phyloP scores from a whole-genome alignment of 495 filamentous ascomycete genomes.

The Aspergillus campestris region DNA sequence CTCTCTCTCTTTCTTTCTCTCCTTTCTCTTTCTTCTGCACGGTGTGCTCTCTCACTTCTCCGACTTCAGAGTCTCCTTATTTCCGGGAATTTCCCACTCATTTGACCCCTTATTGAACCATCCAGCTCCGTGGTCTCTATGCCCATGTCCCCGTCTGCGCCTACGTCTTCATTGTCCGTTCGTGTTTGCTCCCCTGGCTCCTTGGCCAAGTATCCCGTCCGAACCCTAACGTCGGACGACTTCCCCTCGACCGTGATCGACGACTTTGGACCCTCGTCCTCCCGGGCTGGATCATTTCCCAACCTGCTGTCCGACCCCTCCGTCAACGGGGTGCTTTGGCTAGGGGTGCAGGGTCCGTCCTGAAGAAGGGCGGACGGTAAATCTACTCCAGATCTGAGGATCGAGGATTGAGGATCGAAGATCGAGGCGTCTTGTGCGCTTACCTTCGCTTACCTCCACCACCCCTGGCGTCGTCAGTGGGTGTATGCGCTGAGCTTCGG shows the following conservation, averaged over 20 bases:
- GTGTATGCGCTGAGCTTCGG: not conserved
- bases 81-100: not conserved
- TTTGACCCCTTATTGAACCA: not conserved
- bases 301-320: slow-evolving; percentile 15
- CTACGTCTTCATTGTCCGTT: slow-evolving; percentile 25
- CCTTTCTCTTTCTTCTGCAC: not conserved
- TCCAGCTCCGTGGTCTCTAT: slow-evolving; percentile 12
- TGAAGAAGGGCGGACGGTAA: slow-evolving; percentile 55
- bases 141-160: slow-evolving; percentile 35
- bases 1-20: slow-evolving; percentile 1
- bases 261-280: slow-evolving; percentile 1
- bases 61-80: not conserved
- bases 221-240: slow-evolving; percentile 10
- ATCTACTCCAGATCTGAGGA: slow-evolving; percentile 7
- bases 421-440: no score
- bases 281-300: slow-evolving; percentile 7
- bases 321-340: slow-evolving; percentile 36
- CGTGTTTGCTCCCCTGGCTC: slow-evolving; percentile 25
- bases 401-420: no score
- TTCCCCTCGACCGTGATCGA: slow-evolving; percentile 5
- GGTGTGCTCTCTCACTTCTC: not conserved
- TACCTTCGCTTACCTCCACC: not conserved
- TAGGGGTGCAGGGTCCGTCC: slow-evolving; percentile 51
- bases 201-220: slow-evolving; percentile 12
- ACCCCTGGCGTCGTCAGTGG: not conserved